A percentile compares a stretch with the other conserved stretches of the same genome.
phyloP scores from a whole-genome alignment of 495 filamentous ascomycete species.

The Chaetomium fimeti region DNA sequence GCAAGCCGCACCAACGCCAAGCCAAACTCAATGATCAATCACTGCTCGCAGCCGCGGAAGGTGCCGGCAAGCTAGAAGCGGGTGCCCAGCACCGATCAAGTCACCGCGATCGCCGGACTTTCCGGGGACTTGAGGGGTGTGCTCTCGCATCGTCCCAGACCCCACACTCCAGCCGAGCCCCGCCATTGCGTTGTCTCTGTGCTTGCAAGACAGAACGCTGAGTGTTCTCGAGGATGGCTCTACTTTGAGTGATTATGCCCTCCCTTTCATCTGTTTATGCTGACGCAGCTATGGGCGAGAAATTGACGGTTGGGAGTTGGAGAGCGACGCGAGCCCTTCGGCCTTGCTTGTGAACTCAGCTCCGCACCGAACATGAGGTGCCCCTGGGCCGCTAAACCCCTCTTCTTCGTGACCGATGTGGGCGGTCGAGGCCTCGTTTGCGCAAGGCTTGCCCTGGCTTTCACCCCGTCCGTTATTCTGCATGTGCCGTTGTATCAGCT shows the following conservation, averaged over 20 bases:
- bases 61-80: background rate
- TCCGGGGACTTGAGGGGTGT: background rate
- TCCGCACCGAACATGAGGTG: conserved; percentile 29
- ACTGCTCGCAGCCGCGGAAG: background rate
- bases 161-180: background rate
- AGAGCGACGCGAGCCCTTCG: background rate
- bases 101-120: conserved; percentile 19
- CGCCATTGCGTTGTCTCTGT: background rate
- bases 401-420: conserved; percentile 25
- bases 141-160: background rate
- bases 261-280: background rate
- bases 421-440: conserved; percentile 9
- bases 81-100: conserved; percentile 16
- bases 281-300: background rate
- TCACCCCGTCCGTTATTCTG: conserved; percentile 17
- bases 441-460: conserved; percentile 15
- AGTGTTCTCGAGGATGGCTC: background rate
- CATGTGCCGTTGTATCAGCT: conserved; percentile 28
- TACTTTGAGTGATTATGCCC: background rate
- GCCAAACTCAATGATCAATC: background rate
- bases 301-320: background rate
- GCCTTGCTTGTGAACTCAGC: conserved; percentile 11
- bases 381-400: conserved; percentile 29
- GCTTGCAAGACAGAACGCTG: background rate
- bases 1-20: background rate